Conservation (phyloP, 345 rosid species). For the Firmiana major region DNA sequence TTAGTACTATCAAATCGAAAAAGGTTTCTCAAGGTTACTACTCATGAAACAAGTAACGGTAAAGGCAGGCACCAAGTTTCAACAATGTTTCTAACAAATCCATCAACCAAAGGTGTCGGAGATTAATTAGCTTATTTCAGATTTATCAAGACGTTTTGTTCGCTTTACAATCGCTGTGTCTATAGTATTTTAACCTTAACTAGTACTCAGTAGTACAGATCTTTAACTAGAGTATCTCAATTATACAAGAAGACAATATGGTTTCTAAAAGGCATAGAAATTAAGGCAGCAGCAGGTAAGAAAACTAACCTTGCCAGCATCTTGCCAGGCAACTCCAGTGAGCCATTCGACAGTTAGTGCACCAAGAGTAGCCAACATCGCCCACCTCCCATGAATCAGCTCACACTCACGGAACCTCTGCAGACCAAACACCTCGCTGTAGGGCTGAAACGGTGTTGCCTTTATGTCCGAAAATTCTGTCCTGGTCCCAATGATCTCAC, state of each 20-base stretch:
- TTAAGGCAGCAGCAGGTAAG: neutral
- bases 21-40: neutral
- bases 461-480: conserved; percentile 42
- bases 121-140: neutral
- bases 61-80: neutral
- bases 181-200: no score
- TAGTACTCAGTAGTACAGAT: conserved; percentile 40
- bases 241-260: neutral
- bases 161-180: no score
- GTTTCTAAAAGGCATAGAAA: neutral
- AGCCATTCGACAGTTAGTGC: conserved; percentile 70
- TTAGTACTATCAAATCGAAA: neutral
- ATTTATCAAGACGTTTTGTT: no score
- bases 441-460: conserved; percentile 70
- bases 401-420: conserved; percentile 81
- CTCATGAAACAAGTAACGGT: neutral
- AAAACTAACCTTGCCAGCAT: conserved; percentile 61
- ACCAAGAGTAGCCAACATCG: conserved; percentile 79
- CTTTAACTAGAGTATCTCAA: neutral
- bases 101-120: neutral
- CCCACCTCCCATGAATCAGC: conserved; percentile 79
- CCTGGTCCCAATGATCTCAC: conserved; percentile 59
- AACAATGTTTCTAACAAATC: neutral
- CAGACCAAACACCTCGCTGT: conserved; percentile 68
- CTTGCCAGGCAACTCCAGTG: conserved; percentile 80